Evolutionary conservation across 768 basidiomycete species (phyloP), one percentile per base, ranked within the genome.

Genomic region (Phanerochaete carnosa): DNA sequence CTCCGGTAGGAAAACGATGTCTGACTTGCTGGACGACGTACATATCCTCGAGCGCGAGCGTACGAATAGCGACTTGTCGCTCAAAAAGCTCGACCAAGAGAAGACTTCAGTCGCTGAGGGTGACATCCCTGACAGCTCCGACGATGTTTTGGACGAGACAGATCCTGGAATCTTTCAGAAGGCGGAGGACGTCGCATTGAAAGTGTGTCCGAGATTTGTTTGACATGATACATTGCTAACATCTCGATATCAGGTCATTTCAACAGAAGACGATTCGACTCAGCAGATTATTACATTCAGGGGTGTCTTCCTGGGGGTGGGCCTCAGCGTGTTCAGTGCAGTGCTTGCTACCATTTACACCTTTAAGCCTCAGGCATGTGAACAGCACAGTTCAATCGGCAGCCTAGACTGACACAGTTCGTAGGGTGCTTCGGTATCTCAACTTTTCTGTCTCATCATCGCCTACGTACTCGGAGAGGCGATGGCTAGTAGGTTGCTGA

Each of bases 381-480:
- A 6, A 57, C 30, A 47, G 22, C 28, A n/a, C n/a, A n/a, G n/a
- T n/a, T n/a, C n/a, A n/a, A n/a, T n/a, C n/a, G n/a, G n/a, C n/a
- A n/a, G n/a, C n/a, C n/a, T n/a, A n/a, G n/a, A n/a, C n/a, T n/a
- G n/a, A n/a, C n/a, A n/a, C n/a, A n/a, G n/a, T n/a, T n/a, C n/a
- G n/a, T n/a, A 83, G 74, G 80, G 79, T 66, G 82, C 83, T 2
- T 71, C 74, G 0, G 83, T 84, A 0, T 83, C 82, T 6, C 80
- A 83, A 59, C 72, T 84, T 2, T 85, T 84, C 72, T 80, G 78
- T 61, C 72, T 83, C 28, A 81, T 84, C 62, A 82, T 84, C 61
- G 81, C 83, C 1, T 83, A 84, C 65, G 77, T 83, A 25, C 71
- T 84, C 2, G 82, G 82, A 0, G 78, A 75, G 4, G 78, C 76